phyloP scores from a whole-genome alignment of 2,329 filamentous ascomycete species.

The Dactylella cylindrospora region DNA sequence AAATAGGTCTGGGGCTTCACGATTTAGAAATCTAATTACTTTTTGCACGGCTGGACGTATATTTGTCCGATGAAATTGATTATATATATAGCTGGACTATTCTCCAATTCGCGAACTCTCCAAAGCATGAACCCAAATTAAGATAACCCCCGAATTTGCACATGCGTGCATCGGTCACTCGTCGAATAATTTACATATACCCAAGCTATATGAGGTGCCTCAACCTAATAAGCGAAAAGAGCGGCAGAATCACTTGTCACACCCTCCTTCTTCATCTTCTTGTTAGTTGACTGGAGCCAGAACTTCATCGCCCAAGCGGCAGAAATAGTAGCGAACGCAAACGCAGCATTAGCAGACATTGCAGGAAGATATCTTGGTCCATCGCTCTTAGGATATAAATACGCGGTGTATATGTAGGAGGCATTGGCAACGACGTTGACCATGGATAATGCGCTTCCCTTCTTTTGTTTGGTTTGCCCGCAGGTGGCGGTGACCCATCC shows the following conservation, averaged over 20 bases:
- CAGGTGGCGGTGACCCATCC: slow-evolving; percentile 56
- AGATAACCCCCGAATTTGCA: too few species aligned
- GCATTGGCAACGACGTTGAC: slow-evolving; percentile 57
- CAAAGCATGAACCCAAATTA: too few species aligned
- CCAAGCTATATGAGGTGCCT: neutral
- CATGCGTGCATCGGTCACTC: too few species aligned
- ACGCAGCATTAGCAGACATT: slow-evolving; percentile 55
- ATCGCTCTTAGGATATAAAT: slow-evolving; percentile 56
- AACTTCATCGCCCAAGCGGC: slow-evolving; percentile 55
- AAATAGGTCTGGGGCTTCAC: too few species aligned
- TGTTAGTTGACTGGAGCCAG: slow-evolving; percentile 54
- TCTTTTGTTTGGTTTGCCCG: slow-evolving; percentile 58
- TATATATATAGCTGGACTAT: too few species aligned
- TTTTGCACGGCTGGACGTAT: too few species aligned
- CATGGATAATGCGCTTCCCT: slow-evolving; percentile 56
- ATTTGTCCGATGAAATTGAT: too few species aligned
- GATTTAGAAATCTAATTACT: too few species aligned
- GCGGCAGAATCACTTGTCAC: slow-evolving; percentile 14
- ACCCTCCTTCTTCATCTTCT: slow-evolving; percentile 50
- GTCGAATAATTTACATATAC: too few species aligned
- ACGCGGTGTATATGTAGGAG: slow-evolving; percentile 58
- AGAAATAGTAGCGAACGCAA: slow-evolving; percentile 54
- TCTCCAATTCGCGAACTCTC: too few species aligned
- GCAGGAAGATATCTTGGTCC: slow-evolving; percentile 56
- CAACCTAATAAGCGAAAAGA: slow-evolving; percentile 12